Evolutionary conservation across 306 rosid species (phyloP).

Genomic region (Begonia peltatifolia): DNA sequence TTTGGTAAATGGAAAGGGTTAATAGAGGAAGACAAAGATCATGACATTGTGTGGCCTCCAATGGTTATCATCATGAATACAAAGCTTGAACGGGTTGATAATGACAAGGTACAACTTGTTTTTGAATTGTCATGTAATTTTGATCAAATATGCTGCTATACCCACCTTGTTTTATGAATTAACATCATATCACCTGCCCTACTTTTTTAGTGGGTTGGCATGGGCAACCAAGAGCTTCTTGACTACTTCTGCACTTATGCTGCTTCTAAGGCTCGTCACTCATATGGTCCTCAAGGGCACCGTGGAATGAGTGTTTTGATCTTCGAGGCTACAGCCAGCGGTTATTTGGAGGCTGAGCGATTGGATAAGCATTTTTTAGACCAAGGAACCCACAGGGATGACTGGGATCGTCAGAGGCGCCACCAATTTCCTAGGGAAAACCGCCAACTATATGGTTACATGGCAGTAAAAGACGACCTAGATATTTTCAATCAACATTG

Average conservation of each 20-base stretch:
- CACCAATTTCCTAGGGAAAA: constrained; percentile 40
- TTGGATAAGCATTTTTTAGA: constrained; percentile 56
- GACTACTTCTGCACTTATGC: constrained; percentile 44
- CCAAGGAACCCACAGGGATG: constrained; percentile 49
- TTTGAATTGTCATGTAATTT: neutral
- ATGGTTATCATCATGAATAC: constrained; percentile 69
- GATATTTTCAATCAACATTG: constrained; percentile 52
- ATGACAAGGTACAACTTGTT: constrained; percentile 37
- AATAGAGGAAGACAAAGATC: constrained; percentile 48
- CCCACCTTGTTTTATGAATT: constrained; percentile 2
- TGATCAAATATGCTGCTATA: neutral
- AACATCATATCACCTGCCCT: constrained; percentile 2
- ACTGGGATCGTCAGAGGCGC: constrained; percentile 37
- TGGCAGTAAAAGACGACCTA: constrained; percentile 63
- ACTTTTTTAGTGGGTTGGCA: constrained; percentile 40
- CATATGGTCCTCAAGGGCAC: constrained; percentile 89
- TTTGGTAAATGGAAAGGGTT: constrained; percentile 83
- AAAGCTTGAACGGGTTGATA: constrained; percentile 52
- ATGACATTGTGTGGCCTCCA: constrained; percentile 85
- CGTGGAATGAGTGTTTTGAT: constrained; percentile 75
- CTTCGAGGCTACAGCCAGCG: constrained; percentile 71
- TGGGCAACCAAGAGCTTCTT: constrained; percentile 80
- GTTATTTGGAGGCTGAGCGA: constrained; percentile 75
- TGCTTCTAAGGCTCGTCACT: constrained; percentile 52
- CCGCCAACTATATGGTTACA: constrained; percentile 66